phyloP scores from a whole-genome alignment of 768 basidiomycete genomes.

The Clitopilus hobsonii region DNA sequence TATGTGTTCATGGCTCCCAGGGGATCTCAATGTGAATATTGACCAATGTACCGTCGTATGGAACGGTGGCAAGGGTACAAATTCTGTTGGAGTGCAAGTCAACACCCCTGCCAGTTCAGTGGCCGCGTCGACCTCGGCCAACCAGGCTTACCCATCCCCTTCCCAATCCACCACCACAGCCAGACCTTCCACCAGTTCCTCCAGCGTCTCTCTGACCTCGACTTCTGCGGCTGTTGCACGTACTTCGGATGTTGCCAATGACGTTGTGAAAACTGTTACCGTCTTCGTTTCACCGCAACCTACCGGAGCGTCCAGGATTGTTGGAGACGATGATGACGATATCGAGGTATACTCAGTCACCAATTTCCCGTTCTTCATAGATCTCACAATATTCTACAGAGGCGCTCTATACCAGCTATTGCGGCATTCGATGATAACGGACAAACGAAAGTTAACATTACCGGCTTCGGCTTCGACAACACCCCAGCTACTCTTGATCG shows the following conservation, averaged over 20 bases:
- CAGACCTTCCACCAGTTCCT: background rate
- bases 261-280: constrained; percentile 16
- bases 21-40: constrained; percentile 29
- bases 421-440: constrained; percentile 12
- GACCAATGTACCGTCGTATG: constrained; percentile 52
- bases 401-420: constrained; percentile 12
- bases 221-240: constrained; percentile 6
- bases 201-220: constrained; percentile 8
- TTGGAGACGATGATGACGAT: constrained; percentile 11
- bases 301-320: constrained; percentile 10
- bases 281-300: constrained; percentile 17
- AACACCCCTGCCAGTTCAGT: background rate
- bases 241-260: background rate
- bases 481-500: constrained; percentile 32
- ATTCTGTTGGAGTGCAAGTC: constrained; percentile 2
- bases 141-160: too few species aligned
- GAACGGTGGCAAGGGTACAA: constrained; percentile 31
- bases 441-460: constrained; percentile 23
- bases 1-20: constrained; percentile 53
- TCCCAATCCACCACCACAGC: background rate
- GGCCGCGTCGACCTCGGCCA: too few species aligned
- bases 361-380: background rate
- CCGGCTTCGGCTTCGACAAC: constrained; percentile 28
- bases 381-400: constrained; percentile 3
- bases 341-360: constrained; percentile 4